Conservation (phyloP, 2,329 filamentous ascomycete species). For the Clonostachys chloroleuca region DNA sequence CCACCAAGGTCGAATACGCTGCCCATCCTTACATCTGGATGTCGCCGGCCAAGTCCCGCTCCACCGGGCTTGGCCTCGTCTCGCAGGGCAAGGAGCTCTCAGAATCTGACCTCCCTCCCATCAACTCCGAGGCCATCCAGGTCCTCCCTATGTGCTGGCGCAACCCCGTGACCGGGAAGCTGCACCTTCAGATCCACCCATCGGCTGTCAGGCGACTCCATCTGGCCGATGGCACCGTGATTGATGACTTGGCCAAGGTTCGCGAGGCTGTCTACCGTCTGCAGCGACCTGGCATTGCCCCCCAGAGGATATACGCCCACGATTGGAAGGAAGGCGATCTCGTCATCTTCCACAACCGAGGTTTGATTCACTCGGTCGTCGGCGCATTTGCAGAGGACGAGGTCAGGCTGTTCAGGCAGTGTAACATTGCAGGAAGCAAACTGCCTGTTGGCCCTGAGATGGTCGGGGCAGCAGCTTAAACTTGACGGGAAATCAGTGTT, state of each 20-base stretch:
- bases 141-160: slow-evolving; percentile 73
- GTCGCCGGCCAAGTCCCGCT: slow-evolving; percentile 59
- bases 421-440: slow-evolving; percentile 68
- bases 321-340: slow-evolving; percentile 76
- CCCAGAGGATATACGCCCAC: slow-evolving; percentile 64
- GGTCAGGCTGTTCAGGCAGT: slow-evolving; percentile 72
- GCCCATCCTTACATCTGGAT: slow-evolving; percentile 83
- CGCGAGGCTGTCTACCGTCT: slow-evolving; percentile 64
- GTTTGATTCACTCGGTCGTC: slow-evolving; percentile 70
- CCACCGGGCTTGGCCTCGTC: slow-evolving; percentile 67
- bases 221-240: slow-evolving; percentile 57
- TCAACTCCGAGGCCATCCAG: slow-evolving; percentile 65
- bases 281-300: slow-evolving; percentile 69
- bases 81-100: slow-evolving; percentile 62
- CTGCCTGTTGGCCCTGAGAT: slow-evolving; percentile 43
- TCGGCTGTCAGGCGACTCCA: slow-evolving; percentile 68
- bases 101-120: slow-evolving; percentile 53
- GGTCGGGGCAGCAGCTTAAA: not conserved
- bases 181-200: slow-evolving; percentile 72
- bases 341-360: slow-evolving; percentile 76
- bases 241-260: slow-evolving; percentile 65
- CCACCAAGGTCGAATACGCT: slow-evolving; percentile 68
- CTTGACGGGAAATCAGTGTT: too few relatives aligned
- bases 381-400: slow-evolving; percentile 71
- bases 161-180: slow-evolving; percentile 64